Evolutionary conservation across 371 early-diverging fungal species (phyloP), one percentile per base, ranked within the genome.

Genomic region (Apophysomyces elegans): DNA sequence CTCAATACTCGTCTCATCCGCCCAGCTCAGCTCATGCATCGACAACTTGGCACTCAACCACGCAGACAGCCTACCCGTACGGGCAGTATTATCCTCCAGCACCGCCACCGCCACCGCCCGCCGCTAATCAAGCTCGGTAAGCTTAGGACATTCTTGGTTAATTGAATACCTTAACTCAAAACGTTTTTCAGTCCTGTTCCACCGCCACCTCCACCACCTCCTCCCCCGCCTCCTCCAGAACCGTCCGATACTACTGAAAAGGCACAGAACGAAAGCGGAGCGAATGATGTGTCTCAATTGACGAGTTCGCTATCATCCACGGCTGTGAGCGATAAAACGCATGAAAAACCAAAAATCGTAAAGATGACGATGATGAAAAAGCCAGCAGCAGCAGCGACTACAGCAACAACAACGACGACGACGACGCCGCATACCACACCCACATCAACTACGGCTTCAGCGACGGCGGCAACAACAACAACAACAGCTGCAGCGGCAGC

Each of bases 1-100:
- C 64, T 46, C 39, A 59, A 69, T 45, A 13, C 46, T 18, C 61
- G 50, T 14, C 66, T 54, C 64, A 59, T 47, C 58, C 47, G 46
- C 61, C 41, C 61, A 58, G 45, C 63, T 47, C 35, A 50, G 62
- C 61, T 37, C 62, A 18, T 64, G 58, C 62, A 62, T 58, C 60
- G 37, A 59, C 43, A 58, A 47, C 43, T 59, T 56, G 38, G 8
- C 39, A 64, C 7, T 38, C 64, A 37, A 39, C 66, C 62, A 37
- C 62, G 8, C 47, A 38, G n/a, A 14, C 62, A 36, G 41, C 41
- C 56, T 62, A 62, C 47, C 54, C 16, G 37, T 65, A 21, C 61
- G 63, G 57, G 41, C 62, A 58, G 56, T 43, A 69, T 54, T 59
- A 64, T 32, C 68, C 62, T 54, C 56, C 66, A 56, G n/a, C 67